Base-by-base conservation (phyloP, 257 asterid species). In the Linaria vulgaris region DNA sequence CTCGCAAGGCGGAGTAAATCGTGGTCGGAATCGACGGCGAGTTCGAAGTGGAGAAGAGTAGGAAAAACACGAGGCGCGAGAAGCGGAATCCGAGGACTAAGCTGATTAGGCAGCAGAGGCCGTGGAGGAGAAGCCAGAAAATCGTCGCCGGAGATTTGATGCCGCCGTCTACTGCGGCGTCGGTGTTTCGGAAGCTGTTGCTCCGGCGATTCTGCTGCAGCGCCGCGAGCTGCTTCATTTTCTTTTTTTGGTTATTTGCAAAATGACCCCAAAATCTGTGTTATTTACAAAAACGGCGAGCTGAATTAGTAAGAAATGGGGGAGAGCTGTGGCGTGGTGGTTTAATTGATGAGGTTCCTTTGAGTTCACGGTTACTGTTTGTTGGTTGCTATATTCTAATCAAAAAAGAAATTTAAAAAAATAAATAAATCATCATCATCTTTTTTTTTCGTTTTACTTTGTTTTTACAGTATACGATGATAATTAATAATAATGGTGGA, bases 61-160 rank as follows among this genome's bases (percentile, higher is more conserved):
- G 85, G 54, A 87, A 85, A 71, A 94, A 94, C 53, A 94, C 79
- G 46, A 88, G 79, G 24, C 99, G 94, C 44, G 99, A 94, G 70
- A 90, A 90, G 48, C 99, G 82, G 74, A 94, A 94, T 1, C 99
- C 99, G 39, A 94, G 86, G 19, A 87, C 88, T 21, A 94, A 79
- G 68, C 99, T 94, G 56, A 87, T 87, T 5, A 94, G 80, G 64
- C 97, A 94, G 71, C 99, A 90, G 13, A 87, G 64, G 0, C 86
- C 88, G 38, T 94, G 99, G 44, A 94, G 62, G 25, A 85, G 13
- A 12, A 90, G 77, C 97, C 96, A 90, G 74, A 94, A 84, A 48
- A 90, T 66, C 4, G 90, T 74, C 61, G 79, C 85, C 74, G 96
- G 95, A 5, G 96, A 87, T 69, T 84, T 87, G 30, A 75, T 78